These are phyloP conservation scores for Neurospora pannonica DNA, from an alignment of 495 filamentous ascomycete genomes.

Conservation along the genomic window DNA sequence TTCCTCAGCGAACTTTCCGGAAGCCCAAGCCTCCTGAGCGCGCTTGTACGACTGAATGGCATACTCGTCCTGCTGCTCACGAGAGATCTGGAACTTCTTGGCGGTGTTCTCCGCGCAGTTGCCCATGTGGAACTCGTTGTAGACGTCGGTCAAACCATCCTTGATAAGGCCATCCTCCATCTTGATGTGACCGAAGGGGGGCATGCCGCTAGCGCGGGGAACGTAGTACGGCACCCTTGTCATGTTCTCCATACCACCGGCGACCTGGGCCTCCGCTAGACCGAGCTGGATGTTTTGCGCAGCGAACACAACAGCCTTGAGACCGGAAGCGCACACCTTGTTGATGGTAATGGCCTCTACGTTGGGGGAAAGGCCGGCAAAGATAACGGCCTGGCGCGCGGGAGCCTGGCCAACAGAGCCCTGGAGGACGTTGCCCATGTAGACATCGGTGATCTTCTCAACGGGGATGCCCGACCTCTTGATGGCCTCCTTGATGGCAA, in stretches of 20 bases:
- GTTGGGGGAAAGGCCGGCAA: slow-evolving; percentile 67
- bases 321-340: slow-evolving; percentile 91
- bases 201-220: slow-evolving; percentile 61
- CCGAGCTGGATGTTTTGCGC: slow-evolving; percentile 93
- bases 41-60: slow-evolving; percentile 81
- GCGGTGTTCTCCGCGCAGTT: slow-evolving; percentile 94
- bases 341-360: slow-evolving; percentile 89
- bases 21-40: slow-evolving; percentile 82
- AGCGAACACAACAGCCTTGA: slow-evolving; percentile 84
- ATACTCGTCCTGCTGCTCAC: slow-evolving; percentile 83
- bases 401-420: slow-evolving; percentile 79
- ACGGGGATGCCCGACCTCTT: slow-evolving; percentile 70
- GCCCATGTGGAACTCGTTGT: slow-evolving; percentile 95
- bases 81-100: slow-evolving; percentile 70
- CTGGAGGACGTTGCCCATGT: slow-evolving; percentile 96
- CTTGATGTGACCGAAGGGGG: slow-evolving; percentile 75
- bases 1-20: slow-evolving; percentile 71
- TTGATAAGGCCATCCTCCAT: slow-evolving; percentile 88
- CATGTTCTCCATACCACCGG: slow-evolving; percentile 98
- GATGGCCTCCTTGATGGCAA: slow-evolving; percentile 82
- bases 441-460: slow-evolving; percentile 74
- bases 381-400: slow-evolving; percentile 81
- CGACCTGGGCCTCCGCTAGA: slow-evolving; percentile 73
- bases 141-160: slow-evolving; percentile 94
- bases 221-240: slow-evolving; percentile 86